phyloP scores from a whole-genome alignment of 75 land plant genomes.

The Selaginella moellendorffii region DNA sequence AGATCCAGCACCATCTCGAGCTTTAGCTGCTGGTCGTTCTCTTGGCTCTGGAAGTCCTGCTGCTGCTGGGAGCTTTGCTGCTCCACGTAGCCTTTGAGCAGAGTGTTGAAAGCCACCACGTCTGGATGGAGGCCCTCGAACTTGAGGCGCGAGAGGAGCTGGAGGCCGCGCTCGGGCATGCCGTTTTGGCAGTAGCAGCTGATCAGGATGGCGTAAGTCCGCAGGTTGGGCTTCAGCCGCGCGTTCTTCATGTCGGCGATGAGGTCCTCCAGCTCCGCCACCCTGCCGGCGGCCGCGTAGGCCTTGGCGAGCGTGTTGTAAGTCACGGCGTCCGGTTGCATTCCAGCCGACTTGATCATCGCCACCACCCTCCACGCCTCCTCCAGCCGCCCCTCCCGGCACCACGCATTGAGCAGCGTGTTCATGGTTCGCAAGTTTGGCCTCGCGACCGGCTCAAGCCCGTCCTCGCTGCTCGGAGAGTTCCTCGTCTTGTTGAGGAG shows the following conservation, averaged over 20 bases:
- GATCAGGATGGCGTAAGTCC: conserved; percentile 76
- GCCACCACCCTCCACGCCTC: conserved; percentile 59
- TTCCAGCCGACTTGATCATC: conserved; percentile 43
- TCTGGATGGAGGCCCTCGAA: conserved; percentile 49
- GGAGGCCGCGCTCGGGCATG: conserved; percentile 38
- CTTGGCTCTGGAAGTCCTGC: too few species aligned
- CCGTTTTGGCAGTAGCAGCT: conserved; percentile 62
- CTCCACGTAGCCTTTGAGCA: conserved; percentile 69
- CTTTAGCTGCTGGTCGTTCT: background rate
- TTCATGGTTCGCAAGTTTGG: conserved; percentile 67
- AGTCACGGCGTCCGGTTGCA: conserved; percentile 65
- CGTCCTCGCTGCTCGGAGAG: too few species aligned
- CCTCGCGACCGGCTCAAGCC: too few species aligned
- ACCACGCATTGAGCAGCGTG: conserved; percentile 66
- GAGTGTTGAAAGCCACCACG: conserved; percentile 55
- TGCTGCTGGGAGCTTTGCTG: too few species aligned
- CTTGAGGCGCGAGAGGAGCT: conserved; percentile 48
- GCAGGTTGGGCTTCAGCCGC: conserved; percentile 45
- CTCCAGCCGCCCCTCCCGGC: conserved; percentile 29
- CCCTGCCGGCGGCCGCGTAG: conserved; percentile 53
- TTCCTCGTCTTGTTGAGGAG: conserved; percentile 11
- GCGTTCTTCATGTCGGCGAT: conserved; percentile 54
- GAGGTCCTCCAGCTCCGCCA: conserved; percentile 41
- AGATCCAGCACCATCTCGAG: conserved; percentile 40
- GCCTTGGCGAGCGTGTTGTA: conserved; percentile 78